Percentiles rank a stretch among this genome's conserved stretches.
These are phyloP conservation scores for Leptographium procerum DNA, from an alignment of 2,329 filamentous ascomycete genomes.

Conservation along the genomic window DNA sequence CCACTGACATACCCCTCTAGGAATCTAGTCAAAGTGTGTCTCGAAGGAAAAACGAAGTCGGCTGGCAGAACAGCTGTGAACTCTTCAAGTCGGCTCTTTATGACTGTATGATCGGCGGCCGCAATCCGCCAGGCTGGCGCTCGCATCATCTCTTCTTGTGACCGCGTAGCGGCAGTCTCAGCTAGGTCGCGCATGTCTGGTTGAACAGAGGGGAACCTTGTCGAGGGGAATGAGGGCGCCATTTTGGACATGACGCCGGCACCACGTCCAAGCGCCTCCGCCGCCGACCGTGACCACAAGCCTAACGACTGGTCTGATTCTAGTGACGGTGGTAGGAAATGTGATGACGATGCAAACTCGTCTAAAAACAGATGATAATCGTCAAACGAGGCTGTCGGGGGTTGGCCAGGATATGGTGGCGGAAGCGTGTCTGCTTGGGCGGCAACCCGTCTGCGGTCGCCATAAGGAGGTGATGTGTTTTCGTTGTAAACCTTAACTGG, in stretches of 20 bases:
- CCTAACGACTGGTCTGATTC: constrained; percentile 42
- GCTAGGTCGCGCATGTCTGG: constrained; percentile 37
- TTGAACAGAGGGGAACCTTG: constrained; percentile 41
- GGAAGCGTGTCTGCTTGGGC: constrained; percentile 28
- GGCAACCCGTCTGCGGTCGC: constrained; percentile 33
- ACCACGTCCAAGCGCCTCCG: constrained; percentile 26
- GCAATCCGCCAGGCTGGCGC: constrained; percentile 35
- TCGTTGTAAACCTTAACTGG: constrained; percentile 41
- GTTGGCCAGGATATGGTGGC: constrained; percentile 27
- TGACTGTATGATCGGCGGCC: constrained; percentile 40
- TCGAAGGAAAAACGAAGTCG: constrained; percentile 57
- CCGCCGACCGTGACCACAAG: constrained; percentile 36
- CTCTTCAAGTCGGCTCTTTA: constrained; percentile 48
- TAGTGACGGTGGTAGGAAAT: constrained; percentile 43
- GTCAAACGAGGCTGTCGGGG: constrained; percentile 32
- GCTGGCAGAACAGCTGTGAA: constrained; percentile 48
- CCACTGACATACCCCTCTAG: constrained; percentile 59
- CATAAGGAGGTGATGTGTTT: constrained; percentile 27
- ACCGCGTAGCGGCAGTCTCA: constrained; percentile 21
- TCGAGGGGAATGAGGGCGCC: constrained; percentile 37
- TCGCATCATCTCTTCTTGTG: constrained; percentile 29
- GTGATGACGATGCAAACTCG: constrained; percentile 41
- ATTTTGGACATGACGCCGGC: constrained; percentile 29
- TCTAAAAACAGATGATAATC: constrained; percentile 50
- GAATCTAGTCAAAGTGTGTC: constrained; percentile 57